These are phyloP conservation scores for Spergularia marina DNA, from an alignment of 148 eudicot species.

Conservation along the genomic window DNA sequence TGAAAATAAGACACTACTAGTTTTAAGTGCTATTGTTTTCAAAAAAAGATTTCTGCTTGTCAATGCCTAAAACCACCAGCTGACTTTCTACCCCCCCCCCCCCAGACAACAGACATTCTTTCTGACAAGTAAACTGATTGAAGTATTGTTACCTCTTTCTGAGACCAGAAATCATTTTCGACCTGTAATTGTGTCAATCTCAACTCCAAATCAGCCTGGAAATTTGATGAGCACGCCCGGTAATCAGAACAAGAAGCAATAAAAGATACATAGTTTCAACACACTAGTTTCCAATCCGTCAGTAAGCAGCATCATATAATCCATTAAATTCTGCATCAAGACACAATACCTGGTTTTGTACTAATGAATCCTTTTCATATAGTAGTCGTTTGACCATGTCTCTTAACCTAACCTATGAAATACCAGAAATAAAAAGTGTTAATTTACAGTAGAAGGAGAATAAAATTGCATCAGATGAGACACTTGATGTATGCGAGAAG, in stretches of 20 bases:
- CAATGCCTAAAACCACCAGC: not conserved
- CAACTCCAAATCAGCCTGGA: constrained; percentile 54
- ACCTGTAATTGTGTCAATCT: constrained; percentile 40
- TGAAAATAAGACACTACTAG: constrained; percentile 26
- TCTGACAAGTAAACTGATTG: not conserved
- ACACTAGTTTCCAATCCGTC: not conserved
- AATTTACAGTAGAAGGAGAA: constrained; percentile 3
- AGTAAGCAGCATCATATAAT: not conserved
- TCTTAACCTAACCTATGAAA: constrained; percentile 44
- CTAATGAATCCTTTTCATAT: constrained; percentile 38
- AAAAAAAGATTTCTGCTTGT: not conserved
- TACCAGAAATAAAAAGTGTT: constrained; percentile 1
- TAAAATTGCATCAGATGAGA: not conserved
- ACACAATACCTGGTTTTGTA: constrained; percentile 49
- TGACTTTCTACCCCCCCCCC: not conserved
- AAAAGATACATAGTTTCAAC: not conserved
- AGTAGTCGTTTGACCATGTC: constrained; percentile 43
- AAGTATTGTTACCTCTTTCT: constrained; percentile 53
- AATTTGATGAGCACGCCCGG: constrained; percentile 17
- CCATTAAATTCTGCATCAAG: not conserved
- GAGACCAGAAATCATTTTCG: constrained; percentile 62
- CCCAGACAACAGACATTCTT: not conserved
- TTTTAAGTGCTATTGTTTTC: constrained; percentile 2
- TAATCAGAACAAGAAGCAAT: not conserved
- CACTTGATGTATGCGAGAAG: not conserved